phyloP scores from a whole-genome alignment of 129 eudicot genomes.

The Flaveria sonorensis region DNA sequence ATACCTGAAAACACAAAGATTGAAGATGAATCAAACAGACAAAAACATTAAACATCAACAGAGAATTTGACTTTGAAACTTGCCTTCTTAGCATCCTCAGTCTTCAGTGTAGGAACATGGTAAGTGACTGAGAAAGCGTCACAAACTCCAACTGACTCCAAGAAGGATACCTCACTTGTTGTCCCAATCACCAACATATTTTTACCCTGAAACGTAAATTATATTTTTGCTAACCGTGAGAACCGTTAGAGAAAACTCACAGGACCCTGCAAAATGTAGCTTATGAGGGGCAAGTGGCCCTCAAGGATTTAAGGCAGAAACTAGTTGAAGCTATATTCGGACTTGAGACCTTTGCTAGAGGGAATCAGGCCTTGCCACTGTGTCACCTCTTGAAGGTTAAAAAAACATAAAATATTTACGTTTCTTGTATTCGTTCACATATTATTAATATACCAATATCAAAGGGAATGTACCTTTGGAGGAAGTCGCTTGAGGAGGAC shows the following conservation, averaged over 20 bases:
- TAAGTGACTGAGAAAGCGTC: slow-evolving; percentile 91
- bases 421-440: no score
- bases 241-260: no score
- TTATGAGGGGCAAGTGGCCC: no score
- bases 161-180: slow-evolving; percentile 83
- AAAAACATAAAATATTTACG: no score
- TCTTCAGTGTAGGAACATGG: slow-evolving; percentile 78
- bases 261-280: no score
- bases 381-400: no score
- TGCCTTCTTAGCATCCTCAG: slow-evolving; percentile 93
- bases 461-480: slow-evolving; percentile 58
- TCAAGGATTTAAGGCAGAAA: no score
- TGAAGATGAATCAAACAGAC: slow-evolving; percentile 2
- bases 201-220: slow-evolving; percentile 61
- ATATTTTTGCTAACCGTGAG: no score
- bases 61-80: not conserved
- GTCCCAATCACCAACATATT: slow-evolving; percentile 94
- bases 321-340: no score
- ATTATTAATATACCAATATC: no score
- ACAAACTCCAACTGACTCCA: slow-evolving; percentile 85
- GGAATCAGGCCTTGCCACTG: no score
- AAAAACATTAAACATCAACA: not conserved
- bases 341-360: no score
- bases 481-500: slow-evolving; percentile 97
- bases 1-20: slow-evolving; percentile 41